Conservation (phyloP, 805 yeast species). For the Candida krabiensis region DNA sequence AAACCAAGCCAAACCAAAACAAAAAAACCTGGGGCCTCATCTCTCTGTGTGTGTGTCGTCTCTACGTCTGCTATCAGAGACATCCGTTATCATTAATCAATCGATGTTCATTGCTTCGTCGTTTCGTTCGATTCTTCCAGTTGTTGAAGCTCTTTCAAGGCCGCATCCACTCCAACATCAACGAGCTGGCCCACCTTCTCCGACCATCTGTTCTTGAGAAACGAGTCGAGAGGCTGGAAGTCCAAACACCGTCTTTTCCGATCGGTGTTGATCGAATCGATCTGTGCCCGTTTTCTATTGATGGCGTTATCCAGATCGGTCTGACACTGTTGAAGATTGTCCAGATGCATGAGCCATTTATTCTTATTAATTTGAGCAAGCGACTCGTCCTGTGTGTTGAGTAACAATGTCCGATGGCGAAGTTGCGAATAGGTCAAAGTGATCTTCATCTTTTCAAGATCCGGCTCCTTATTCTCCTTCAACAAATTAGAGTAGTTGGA, state of each 20-base stretch:
- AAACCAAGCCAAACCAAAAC: too few relatives aligned
- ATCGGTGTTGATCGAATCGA: conserved; percentile 42
- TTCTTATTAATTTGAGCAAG: conserved; percentile 20
- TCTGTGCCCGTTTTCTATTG: conserved; percentile 37
- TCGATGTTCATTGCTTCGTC: too few relatives aligned
- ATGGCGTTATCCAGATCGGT: conserved; percentile 30
- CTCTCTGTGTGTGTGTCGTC: too few relatives aligned
- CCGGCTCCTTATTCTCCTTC: conserved; percentile 14
- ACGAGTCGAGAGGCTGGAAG: conserved; percentile 44
- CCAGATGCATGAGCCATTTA: conserved; percentile 40
- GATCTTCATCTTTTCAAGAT: conserved; percentile 31
- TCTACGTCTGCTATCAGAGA: too few relatives aligned
- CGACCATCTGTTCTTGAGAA: conserved; percentile 50
- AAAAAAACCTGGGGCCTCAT: too few relatives aligned
- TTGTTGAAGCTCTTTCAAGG: conserved; percentile 21
- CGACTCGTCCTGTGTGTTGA: conserved; percentile 22
- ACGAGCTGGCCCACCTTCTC: conserved; percentile 43
- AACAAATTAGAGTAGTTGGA: conserved; percentile 19
- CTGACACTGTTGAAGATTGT: conserved; percentile 30
- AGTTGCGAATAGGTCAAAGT: conserved; percentile 41
- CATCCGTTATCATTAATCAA: too few relatives aligned
- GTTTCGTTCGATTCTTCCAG: neutral
- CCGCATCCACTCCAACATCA: conserved; percentile 38
- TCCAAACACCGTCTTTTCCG: conserved; percentile 46
- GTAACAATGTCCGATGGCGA: conserved; percentile 39